phyloP scores from a whole-genome alignment of 768 basidiomycete species.

The Hydnum rufescens region DNA sequence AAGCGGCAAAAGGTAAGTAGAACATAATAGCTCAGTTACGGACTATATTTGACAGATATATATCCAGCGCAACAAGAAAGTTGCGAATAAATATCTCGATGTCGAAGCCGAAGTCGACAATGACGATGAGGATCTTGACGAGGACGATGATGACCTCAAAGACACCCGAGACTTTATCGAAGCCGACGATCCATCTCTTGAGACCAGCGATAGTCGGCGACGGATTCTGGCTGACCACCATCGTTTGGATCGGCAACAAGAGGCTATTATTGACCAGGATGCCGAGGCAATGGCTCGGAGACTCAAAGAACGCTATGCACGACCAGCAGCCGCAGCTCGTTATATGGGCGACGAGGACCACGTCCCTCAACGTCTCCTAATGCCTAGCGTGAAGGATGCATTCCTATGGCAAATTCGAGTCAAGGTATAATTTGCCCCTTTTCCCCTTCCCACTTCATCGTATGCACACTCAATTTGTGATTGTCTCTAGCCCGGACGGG shows the following conservation, averaged over 20 bases:
- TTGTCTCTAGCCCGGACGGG: constrained; percentile 53
- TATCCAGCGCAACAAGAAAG: constrained; percentile 32
- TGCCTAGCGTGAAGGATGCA: constrained; percentile 94
- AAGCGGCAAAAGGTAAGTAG: not conserved
- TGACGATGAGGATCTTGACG: constrained; percentile 86
- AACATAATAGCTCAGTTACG: not conserved
- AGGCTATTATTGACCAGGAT: constrained; percentile 56
- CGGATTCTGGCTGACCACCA: constrained; percentile 38
- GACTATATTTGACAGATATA: constrained; percentile 3
- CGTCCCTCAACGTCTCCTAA: constrained; percentile 77
- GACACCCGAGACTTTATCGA: constrained; percentile 10
- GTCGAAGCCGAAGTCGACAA: constrained; percentile 92
- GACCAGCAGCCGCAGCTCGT: constrained; percentile 29
- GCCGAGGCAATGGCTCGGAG: constrained; percentile 70
- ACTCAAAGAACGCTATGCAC: constrained; percentile 56
- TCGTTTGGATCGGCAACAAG: constrained; percentile 43
- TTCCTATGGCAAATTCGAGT: constrained; percentile 91
- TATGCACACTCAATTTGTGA: not conserved
- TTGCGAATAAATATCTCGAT: constrained; percentile 76
- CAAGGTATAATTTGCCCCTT: constrained; percentile 31
- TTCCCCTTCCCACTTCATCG: constrained; percentile 1
- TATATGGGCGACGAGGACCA: constrained; percentile 88
- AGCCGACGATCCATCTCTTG: constrained; percentile 40
- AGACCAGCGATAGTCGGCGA: constrained; percentile 16
- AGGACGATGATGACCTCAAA: constrained; percentile 40